Conservation (phyloP, 2,329 filamentous ascomycete genomes). For the Xylaria hypoxylon region DNA sequence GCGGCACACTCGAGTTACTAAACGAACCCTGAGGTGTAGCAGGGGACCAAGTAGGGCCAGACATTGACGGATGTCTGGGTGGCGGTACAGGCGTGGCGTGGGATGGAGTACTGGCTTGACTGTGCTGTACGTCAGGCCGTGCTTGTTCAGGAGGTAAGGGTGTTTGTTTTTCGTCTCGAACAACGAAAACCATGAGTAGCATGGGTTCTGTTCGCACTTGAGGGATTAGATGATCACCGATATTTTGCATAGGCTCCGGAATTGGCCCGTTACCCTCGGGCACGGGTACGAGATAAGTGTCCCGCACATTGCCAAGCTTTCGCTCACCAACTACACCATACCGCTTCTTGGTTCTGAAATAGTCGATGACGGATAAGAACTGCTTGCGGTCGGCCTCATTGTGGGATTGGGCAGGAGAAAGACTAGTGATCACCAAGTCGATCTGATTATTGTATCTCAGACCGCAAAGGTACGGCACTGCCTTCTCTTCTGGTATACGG, state of each 20-base stretch:
- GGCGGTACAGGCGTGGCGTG: constrained; percentile 49
- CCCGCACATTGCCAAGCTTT: constrained; percentile 79
- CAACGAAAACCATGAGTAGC: constrained; percentile 86
- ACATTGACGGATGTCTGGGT: constrained; percentile 61
- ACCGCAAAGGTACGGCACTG: constrained; percentile 90
- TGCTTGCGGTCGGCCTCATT: constrained; percentile 69
- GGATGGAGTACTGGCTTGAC: constrained; percentile 48
- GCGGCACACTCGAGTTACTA: constrained; percentile 41
- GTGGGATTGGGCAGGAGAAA: constrained; percentile 68
- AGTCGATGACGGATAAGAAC: constrained; percentile 84
- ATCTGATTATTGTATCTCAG: constrained; percentile 84
- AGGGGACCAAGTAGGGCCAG: constrained; percentile 66
- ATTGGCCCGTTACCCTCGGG: constrained; percentile 76
- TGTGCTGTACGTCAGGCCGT: constrained; percentile 41
- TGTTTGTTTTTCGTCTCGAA: constrained; percentile 69
- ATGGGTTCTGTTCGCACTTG: constrained; percentile 77
- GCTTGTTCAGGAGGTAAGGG: constrained; percentile 50
- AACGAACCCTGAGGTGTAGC: constrained; percentile 57
- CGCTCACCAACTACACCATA: constrained; percentile 91
- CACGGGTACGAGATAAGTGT: constrained; percentile 91
- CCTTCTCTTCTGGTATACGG: constrained; percentile 83
- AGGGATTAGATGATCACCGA: constrained; percentile 86
- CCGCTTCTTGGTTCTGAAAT: constrained; percentile 83
- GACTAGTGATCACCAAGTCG: constrained; percentile 83
- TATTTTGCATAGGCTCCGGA: constrained; percentile 87